Conservation (phyloP, 2,329 filamentous ascomycete genomes). For the Diaporthe sp. region DNA sequence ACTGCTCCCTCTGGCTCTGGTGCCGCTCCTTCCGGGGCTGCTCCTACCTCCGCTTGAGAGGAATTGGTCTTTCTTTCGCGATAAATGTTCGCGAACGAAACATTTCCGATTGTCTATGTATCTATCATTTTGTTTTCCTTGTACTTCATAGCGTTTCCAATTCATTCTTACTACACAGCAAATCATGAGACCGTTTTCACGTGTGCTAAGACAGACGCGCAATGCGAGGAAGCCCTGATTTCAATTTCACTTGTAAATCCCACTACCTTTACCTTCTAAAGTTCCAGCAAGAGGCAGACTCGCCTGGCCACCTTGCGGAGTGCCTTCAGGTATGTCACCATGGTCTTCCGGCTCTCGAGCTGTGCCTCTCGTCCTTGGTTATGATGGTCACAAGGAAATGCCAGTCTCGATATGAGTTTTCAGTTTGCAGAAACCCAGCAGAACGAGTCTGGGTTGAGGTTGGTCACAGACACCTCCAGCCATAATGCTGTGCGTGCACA, state of each 20-base stretch:
- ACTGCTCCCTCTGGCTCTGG: slow-evolving; percentile 33
- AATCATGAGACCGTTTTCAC: background rate
- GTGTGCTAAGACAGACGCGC: too few species aligned
- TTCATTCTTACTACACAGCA: background rate
- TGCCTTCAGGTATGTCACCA: background rate
- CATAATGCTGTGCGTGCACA: too few species aligned
- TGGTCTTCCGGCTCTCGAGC: background rate
- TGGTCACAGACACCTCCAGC: too few species aligned
- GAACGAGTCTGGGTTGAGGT: too few species aligned
- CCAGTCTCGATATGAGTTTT: too few species aligned
- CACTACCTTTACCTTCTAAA: background rate
- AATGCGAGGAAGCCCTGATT: background rate
- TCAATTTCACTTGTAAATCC: too few species aligned
- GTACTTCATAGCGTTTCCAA: slow-evolving; percentile 13
- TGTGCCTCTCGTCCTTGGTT: too few species aligned
- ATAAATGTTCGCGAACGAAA: background rate
- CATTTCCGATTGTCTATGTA: background rate
- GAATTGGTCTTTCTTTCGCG: background rate
- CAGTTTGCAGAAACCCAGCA: too few species aligned
- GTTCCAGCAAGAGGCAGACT: too few species aligned
- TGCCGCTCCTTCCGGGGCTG: slow-evolving; percentile 16
- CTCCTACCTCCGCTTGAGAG: slow-evolving; percentile 31
- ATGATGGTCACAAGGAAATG: too few species aligned
- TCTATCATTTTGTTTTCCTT: background rate
- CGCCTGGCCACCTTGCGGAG: background rate